Evolutionary conservation across 257 asterid species (phyloP), one percentile per base, ranked within the genome.

Genomic region (Scutellaria minor): DNA sequence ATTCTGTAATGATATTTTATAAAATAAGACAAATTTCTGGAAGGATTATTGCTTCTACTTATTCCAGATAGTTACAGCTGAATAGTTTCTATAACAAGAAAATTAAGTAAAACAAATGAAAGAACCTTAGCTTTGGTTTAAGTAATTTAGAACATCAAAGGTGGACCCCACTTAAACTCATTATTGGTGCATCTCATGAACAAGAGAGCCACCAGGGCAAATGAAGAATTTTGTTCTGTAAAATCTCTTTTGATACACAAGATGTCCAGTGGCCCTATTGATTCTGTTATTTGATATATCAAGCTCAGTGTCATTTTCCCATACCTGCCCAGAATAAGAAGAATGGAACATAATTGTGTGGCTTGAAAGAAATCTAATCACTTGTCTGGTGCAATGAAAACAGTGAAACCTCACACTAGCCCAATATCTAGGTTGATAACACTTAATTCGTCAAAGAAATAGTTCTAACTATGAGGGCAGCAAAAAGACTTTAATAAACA

Each of bases 221-320:
- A 95, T 87, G 84, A 98, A 95, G 86, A 90, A 95, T 77, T 95
- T 95, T 37, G 89, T 87, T 77, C 82, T 83, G 83, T 95, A 95
- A 82, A 95, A 95, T 66, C 90, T 86, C 92, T 86, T 92, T 66
- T 95, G 99, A 77, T 95, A 95, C 72, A 83, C 81, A 6, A 92
- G 88, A 80, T 80, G 92, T 64, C 99, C 99, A n/a, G 84, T 81
- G 62, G 97, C 97, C 85, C 99, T 86, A 82, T 79, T 90, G 74
- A 95, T 90, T 81, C 99, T 85, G 79, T 89, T 90, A 81, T 86
- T 90, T 31, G 84, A 88, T 74, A 95, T 84, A 78, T 88, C 93
- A 73, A 95, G 95, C 78, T 95, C 99, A 5, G 99, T 92, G 68
- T 95, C 99, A 79, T 95, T 95, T 83, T 90, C 97, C 99, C 99